These are phyloP conservation scores for Lomentospora prolificans DNA, from an alignment of 2,329 filamentous ascomycete species.

Conservation along the genomic window DNA sequence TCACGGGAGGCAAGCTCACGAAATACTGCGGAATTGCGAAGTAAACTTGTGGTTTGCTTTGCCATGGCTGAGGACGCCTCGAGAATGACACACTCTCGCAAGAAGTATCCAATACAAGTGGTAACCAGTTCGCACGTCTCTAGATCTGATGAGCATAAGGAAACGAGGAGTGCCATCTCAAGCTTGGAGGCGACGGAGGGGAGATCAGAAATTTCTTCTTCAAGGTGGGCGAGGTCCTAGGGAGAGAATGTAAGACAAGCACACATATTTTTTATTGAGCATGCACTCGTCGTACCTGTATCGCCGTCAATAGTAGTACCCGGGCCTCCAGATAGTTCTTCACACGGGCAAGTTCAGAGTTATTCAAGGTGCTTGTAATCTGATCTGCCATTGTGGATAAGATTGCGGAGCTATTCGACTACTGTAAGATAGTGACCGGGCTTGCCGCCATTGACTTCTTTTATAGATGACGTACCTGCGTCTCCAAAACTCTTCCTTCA, in stretches of 20 bases:
- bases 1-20: conserved; percentile 51
- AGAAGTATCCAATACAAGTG: conserved; percentile 48
- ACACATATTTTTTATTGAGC: too few species aligned
- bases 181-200: conserved; percentile 42
- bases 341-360: conserved; percentile 35
- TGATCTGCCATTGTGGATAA: conserved; percentile 40
- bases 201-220: conserved; percentile 45
- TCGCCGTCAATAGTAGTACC: conserved; percentile 38
- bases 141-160: conserved; percentile 55
- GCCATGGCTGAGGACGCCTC: conserved; percentile 38
- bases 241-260: not conserved
- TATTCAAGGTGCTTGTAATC: conserved; percentile 31
- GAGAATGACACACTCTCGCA: conserved; percentile 50
- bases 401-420: conserved; percentile 21
- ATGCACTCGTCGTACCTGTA: conserved; percentile 38
- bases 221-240: conserved; percentile 44
- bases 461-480: conserved; percentile 30
- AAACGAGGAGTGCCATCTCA: conserved; percentile 53
- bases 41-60: conserved; percentile 40
- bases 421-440: too few species aligned
- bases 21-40: conserved; percentile 53
- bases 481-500: conserved; percentile 40
- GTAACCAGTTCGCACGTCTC: conserved; percentile 57
- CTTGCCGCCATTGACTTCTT: too few species aligned
- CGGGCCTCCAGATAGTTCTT: conserved; percentile 48